Evolutionary conservation across 805 yeast species (phyloP).

Genomic region (Saturnispora saitoi): DNA sequence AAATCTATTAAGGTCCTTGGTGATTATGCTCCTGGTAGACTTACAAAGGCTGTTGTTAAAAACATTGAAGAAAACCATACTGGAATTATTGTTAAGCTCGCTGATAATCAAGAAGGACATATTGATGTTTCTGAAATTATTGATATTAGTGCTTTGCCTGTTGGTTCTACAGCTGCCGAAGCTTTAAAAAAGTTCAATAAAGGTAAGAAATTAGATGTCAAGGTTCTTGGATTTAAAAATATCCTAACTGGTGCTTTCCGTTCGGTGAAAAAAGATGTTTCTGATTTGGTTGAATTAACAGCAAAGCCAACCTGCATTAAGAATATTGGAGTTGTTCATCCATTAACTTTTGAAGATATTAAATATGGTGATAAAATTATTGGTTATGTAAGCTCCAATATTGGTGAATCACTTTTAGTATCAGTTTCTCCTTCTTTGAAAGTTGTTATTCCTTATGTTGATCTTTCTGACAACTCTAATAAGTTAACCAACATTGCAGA

Average conservation of each 20-base stretch:
- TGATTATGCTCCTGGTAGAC: slow-evolving; percentile 52
- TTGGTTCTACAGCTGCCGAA: slow-evolving; percentile 15
- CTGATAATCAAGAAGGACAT: slow-evolving; percentile 74
- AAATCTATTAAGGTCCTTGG: slow-evolving; percentile 34
- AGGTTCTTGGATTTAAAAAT: slow-evolving; percentile 72
- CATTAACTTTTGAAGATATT: slow-evolving; percentile 29
- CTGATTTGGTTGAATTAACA: slow-evolving; percentile 57
- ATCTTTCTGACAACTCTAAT: slow-evolving; percentile 48
- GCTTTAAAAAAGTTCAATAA: slow-evolving; percentile 54
- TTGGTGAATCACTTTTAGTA: slow-evolving; percentile 57
- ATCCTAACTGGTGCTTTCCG: slow-evolving; percentile 57
- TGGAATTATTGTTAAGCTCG: slow-evolving; percentile 66
- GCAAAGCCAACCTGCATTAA: slow-evolving; percentile 6
- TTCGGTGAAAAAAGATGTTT: slow-evolving; percentile 47
- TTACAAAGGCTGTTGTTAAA: slow-evolving; percentile 52
- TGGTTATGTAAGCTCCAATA: slow-evolving; percentile 56
- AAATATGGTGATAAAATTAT: slow-evolving; percentile 41
- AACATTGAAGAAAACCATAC: slow-evolving; percentile 48
- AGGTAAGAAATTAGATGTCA: slow-evolving; percentile 52
- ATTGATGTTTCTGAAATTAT: slow-evolving; percentile 63
- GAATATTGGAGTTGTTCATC: slow-evolving; percentile 37
- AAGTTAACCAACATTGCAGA: slow-evolving; percentile 41
- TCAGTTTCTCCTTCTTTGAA: slow-evolving; percentile 58
- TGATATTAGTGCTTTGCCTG: slow-evolving; percentile 46
- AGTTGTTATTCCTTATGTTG: slow-evolving; percentile 60